Conservation (phyloP, 805 yeast genomes). For the Pichia phayaonensis region DNA sequence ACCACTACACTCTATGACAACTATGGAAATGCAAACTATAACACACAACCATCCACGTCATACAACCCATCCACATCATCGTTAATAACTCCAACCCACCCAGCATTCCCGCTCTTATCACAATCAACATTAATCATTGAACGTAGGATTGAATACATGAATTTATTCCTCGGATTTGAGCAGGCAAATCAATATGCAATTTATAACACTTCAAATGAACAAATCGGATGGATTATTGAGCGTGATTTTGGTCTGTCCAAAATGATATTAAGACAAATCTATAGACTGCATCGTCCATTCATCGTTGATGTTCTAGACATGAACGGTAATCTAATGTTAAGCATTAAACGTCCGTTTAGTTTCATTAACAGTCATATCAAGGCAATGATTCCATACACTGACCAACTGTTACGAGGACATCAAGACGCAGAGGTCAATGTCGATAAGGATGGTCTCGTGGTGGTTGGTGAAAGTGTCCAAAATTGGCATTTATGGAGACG, state of each 20-base stretch:
- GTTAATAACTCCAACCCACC: constrained; percentile 33
- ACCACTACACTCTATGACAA: constrained; percentile 15
- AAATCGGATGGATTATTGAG: constrained; percentile 76
- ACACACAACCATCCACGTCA: neutral
- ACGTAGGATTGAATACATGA: constrained; percentile 83
- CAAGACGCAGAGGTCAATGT: constrained; percentile 14
- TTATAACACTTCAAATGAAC: constrained; percentile 65
- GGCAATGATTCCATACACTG: constrained; percentile 49
- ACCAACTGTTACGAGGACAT: constrained; percentile 13
- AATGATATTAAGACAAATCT: constrained; percentile 73
- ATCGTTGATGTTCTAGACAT: constrained; percentile 63
- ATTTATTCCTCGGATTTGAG: constrained; percentile 80
- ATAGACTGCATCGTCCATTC: constrained; percentile 81
- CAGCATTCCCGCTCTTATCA: constrained; percentile 51
- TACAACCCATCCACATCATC: neutral
- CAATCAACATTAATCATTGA: constrained; percentile 86
- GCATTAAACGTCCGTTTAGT: constrained; percentile 76
- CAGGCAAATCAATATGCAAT: constrained; percentile 79
- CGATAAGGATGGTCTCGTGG: constrained; percentile 33
- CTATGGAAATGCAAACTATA: neutral
- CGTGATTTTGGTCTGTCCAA: constrained; percentile 64
- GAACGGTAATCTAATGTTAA: constrained; percentile 50
- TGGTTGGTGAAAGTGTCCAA: constrained; percentile 83
- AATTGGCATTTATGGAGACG: constrained; percentile 96
- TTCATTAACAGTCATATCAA: constrained; percentile 85